These are phyloP conservation scores for Fusarium concolor DNA, from an alignment of 2,329 filamentous ascomycete genomes.

Conservation along the genomic window DNA sequence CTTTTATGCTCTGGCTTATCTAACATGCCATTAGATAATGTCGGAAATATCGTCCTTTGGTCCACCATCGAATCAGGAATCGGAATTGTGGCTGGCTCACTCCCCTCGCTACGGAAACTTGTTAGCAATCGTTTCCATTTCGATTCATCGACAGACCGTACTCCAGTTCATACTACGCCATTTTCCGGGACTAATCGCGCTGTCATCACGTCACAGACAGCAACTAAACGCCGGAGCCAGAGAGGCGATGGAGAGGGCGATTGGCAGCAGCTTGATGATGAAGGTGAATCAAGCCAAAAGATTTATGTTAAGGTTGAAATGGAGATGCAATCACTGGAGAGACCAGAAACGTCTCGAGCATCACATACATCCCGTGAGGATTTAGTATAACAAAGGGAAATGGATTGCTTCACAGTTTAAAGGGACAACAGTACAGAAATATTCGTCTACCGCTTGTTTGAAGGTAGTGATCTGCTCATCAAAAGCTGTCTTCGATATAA, in stretches of 20 bases:
- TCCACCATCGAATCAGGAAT: slow-evolving; percentile 34
- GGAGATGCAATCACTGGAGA: slow-evolving; percentile 12
- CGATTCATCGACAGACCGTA: neutral
- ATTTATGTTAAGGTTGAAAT: slow-evolving; percentile 21
- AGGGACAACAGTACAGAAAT: slow-evolving; percentile 11
- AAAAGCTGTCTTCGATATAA: too few species aligned
- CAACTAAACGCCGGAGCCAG: neutral
- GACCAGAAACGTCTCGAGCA: neutral
- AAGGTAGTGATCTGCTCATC: too few species aligned
- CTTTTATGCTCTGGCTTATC: accelerated
- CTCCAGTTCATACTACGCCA: slow-evolving; percentile 7
- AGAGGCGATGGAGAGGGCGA: neutral
- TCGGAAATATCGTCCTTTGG: slow-evolving; percentile 24
- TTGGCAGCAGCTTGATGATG: slow-evolving; percentile 15
- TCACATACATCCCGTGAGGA: slow-evolving; percentile 2
- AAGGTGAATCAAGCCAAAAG: neutral
- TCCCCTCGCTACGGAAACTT: slow-evolving; percentile 22
- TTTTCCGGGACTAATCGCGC: neutral
- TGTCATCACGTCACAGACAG: neutral
- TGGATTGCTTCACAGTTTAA: neutral
- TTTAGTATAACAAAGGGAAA: neutral
- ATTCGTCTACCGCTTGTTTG: too few species aligned
- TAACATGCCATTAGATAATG: slow-evolving; percentile 12
- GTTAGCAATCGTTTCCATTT: slow-evolving; percentile 16
- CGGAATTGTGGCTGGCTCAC: slow-evolving; percentile 27